Percentiles rank a stretch among this genome's conserved stretches.
Evolutionary conservation across 2,329 filamentous ascomycete species (phyloP).

Genomic region (Neofusicoccum laricinum): DNA sequence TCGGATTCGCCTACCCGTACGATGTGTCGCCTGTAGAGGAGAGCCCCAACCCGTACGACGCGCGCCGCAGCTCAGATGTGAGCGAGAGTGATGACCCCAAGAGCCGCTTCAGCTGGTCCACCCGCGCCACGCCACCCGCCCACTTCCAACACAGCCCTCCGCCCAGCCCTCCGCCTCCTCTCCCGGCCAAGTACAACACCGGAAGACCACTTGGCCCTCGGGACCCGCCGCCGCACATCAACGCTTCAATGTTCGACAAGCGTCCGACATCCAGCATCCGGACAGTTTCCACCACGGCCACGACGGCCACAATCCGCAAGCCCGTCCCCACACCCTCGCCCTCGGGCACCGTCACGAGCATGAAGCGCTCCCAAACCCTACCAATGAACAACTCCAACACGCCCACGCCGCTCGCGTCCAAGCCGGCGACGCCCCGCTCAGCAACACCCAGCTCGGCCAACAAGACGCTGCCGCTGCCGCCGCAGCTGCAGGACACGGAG

Average conservation of each 20-base stretch:
- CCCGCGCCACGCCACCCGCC: conserved; percentile 34
- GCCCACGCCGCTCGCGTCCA: background rate
- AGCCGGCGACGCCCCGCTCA: background rate
- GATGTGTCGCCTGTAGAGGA: conserved; percentile 16
- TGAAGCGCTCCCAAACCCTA: conserved; percentile 4
- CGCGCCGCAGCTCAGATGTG: background rate
- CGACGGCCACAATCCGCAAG: conserved; percentile 24
- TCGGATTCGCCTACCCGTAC: conserved; percentile 17
- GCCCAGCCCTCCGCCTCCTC: conserved; percentile 38
- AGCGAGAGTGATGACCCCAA: conserved; percentile 19
- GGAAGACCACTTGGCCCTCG: background rate
- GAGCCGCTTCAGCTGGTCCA: conserved; percentile 44
- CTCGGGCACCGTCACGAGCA: conserved; percentile 19
- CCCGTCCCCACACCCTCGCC: conserved; percentile 24
- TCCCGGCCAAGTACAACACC: conserved; percentile 26
- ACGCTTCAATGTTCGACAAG: conserved; percentile 28
- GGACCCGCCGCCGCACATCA: background rate
- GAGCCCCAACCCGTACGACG: background rate
- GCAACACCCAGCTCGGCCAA: conserved; percentile 27
- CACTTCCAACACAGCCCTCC: conserved; percentile 42
- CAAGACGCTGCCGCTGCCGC: conserved; percentile 39
- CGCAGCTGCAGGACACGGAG: conserved; percentile 19
- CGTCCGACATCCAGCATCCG: conserved; percentile 28
- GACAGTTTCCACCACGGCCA: conserved; percentile 23
- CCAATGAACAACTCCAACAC: background rate